Percentiles rank a stretch among this genome's conserved stretches.
These are phyloP conservation scores for Mycena venus DNA, from an alignment of 768 basidiomycete genomes.

Conservation along the genomic window DNA sequence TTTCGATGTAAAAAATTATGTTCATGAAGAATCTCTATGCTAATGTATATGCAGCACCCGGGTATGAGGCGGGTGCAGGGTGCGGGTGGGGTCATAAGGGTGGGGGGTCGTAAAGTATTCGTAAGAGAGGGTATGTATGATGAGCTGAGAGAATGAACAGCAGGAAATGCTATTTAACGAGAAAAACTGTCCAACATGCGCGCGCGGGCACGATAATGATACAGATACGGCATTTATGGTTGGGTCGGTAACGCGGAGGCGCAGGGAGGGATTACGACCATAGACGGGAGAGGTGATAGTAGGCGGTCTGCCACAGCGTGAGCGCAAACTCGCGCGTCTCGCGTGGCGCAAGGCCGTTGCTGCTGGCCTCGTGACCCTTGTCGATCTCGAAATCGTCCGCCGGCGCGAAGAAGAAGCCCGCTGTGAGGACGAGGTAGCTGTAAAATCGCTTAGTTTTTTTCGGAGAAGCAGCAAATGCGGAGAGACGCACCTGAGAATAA, in stretches of 20 bases:
- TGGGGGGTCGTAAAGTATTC: constrained; percentile 28
- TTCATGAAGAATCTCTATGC: constrained; percentile 24
- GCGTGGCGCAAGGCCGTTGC: constrained; percentile 1
- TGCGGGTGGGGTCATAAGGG: constrained; percentile 13
- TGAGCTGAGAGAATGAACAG: background rate
- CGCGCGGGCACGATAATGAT: constrained; percentile 30
- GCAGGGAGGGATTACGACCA: constrained; percentile 15
- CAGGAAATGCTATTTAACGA: background rate
- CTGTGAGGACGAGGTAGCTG: constrained; percentile 91
- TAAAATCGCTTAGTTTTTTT: background rate
- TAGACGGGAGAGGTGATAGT: constrained; percentile 50
- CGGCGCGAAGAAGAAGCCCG: constrained; percentile 94
- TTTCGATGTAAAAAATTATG: constrained; percentile 14
- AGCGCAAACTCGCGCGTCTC: constrained; percentile 51
- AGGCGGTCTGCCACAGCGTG: constrained; percentile 53
- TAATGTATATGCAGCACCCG: constrained; percentile 3
- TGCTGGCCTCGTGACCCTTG: constrained; percentile 42
- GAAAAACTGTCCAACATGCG: constrained; percentile 21
- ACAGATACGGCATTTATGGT: background rate
- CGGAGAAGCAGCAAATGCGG: background rate
- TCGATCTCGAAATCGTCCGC: constrained; percentile 51
- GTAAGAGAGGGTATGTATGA: background rate
- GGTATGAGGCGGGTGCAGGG: background rate
- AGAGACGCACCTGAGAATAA: constrained; percentile 85
- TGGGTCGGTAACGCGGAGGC: background rate